A percentile compares a stretch with the other conserved stretches of the same genome.
phyloP scores from a whole-genome alignment of 352 stramenopile species.

The Phytophthora macrochlamydospora region DNA sequence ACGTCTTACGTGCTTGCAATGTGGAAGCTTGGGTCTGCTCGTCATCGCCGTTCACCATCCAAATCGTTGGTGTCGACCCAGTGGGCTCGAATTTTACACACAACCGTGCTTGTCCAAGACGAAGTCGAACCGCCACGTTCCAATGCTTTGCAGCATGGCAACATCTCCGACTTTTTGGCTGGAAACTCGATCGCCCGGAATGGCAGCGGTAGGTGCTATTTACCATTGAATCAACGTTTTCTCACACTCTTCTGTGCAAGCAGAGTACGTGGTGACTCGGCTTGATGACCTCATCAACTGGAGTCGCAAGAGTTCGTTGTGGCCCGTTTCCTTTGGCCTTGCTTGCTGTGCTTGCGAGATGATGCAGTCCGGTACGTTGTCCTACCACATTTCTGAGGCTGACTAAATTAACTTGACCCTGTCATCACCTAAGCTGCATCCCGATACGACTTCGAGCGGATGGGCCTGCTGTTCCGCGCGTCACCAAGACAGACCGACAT shows the following conservation, averaged over 20 bases:
- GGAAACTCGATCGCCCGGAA: background rate
- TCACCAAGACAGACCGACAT: constrained; percentile 93
- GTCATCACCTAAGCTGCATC: constrained; percentile 18
- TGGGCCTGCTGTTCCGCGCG: constrained; percentile 97
- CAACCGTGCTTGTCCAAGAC: background rate
- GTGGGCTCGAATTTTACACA: background rate
- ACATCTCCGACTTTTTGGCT: background rate
- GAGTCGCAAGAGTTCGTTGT: constrained; percentile 94
- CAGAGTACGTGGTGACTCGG: constrained; percentile 95
- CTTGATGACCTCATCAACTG: constrained; percentile 98
- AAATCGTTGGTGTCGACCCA: no score
- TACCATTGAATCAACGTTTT: background rate
- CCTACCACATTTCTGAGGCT: no score
- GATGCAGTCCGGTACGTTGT: constrained; percentile 87
- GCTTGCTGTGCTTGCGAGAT: constrained; percentile 99
- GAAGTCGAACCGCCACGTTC: background rate
- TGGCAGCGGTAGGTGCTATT: background rate
- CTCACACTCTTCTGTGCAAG: background rate
- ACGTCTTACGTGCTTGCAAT: no score
- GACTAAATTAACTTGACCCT: no score
- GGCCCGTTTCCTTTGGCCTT: constrained; percentile 98
- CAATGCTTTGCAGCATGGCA: background rate
- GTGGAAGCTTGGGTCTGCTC: no score
- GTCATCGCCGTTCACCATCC: background rate
- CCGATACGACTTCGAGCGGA: constrained; percentile 97